Evolutionary conservation across 768 basidiomycete genomes (phyloP), one percentile per base, ranked within the genome.

Genomic region (Trametes gibbosa): DNA sequence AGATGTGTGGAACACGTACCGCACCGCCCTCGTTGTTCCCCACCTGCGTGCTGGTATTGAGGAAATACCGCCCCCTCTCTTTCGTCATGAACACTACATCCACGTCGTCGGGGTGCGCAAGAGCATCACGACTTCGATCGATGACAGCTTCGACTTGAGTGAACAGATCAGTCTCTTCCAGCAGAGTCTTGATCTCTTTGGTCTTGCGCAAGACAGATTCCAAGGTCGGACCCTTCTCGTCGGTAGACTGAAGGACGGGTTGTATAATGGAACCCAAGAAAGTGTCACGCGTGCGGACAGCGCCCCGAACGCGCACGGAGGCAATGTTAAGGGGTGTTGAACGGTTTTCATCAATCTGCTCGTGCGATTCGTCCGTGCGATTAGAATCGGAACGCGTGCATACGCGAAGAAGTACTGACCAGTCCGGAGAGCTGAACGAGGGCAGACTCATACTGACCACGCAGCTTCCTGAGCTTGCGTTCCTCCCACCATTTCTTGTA

Each of bases 1-100:
- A n/a, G 19, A 10, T 42, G 37, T 1, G 27, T 46, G n/a, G 8
- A 1, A 23, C 24, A 81, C 92, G 69, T 69, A 94, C 95, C n/a
- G 93, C 94, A 55, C 77, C 94, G 12, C 92, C 96, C 72, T 98
- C 97, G 50, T 87, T 89, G 59, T 96, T 94, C 3, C 97, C 96
- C 6, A 98, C 77, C 68, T 98, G 95, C 3, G 95, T 98, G 5
- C 90, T 81, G 2, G 87, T 91, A 63, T 89, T 91, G 7, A 95
- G 66, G 65, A 81, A 92, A 64, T 87, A 84, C 37, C 91, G 77
- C 5, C 91, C 84, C 56, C 82, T 83, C 72, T 98, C 95, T 40
- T 81, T 77, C 3, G 92, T 81, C 59, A 82, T 81, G 72, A 96
- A 85, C 1, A 95, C 81, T 37, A 98, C 70, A 66, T 97, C 92